These are phyloP conservation scores for Pyrenochaeta sp. DNA, from an alignment of 2,329 filamentous ascomycete genomes.

Conservation along the genomic window DNA sequence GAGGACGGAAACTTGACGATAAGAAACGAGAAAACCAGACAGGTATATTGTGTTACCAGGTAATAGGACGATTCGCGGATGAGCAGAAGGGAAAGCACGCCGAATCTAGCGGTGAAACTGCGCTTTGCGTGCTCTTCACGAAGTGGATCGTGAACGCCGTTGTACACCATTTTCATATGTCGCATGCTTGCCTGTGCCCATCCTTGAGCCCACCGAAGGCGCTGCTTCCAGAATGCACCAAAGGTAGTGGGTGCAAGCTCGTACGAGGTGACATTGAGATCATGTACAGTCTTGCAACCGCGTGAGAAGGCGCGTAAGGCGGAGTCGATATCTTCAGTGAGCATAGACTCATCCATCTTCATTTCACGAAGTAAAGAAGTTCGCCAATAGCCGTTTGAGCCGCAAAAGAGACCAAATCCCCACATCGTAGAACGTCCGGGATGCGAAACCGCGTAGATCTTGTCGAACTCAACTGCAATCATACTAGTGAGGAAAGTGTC, in stretches of 20 bases:
- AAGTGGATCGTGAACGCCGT: constrained; percentile 46
- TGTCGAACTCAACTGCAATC: constrained; percentile 62
- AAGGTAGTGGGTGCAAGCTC: constrained; percentile 59
- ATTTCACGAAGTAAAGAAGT: constrained; percentile 55
- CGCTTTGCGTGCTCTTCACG: constrained; percentile 41
- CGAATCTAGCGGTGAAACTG: constrained; percentile 50
- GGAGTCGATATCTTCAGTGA: constrained; percentile 62
- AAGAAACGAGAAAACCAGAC: constrained; percentile 56
- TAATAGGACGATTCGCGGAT: constrained; percentile 60
- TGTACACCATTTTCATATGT: constrained; percentile 55
- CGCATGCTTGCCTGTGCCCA: constrained; percentile 59
- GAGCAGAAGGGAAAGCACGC: constrained; percentile 56
- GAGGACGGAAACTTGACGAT: constrained; percentile 56
- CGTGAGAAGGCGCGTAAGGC: constrained; percentile 56
- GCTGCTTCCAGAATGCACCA: constrained; percentile 59
- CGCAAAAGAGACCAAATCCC: constrained; percentile 60
- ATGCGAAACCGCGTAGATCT: constrained; percentile 62
- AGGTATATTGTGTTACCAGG: constrained; percentile 59
- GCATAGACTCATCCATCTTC: constrained; percentile 60
- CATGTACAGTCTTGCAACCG: constrained; percentile 56
- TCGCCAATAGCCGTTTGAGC: constrained; percentile 61
- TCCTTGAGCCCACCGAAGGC: constrained; percentile 61
- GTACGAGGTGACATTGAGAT: constrained; percentile 59
- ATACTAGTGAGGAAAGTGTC: constrained; percentile 56
- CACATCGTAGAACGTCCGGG: constrained; percentile 58